Conservation (phyloP, 2,329 filamentous ascomycete species). For the Diaporthe batatas region DNA sequence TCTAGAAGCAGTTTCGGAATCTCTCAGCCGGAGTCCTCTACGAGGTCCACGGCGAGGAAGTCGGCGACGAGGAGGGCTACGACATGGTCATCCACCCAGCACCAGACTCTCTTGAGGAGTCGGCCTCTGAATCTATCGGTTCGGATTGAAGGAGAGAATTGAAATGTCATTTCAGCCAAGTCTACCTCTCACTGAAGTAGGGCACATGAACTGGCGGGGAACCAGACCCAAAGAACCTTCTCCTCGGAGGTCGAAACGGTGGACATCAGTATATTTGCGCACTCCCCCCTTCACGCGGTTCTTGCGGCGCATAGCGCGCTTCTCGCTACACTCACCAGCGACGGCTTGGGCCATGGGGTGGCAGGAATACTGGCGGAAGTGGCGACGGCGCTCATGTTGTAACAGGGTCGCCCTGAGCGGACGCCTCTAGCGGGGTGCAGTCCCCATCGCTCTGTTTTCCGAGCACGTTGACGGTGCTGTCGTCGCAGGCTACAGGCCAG, state of each 20-base stretch:
- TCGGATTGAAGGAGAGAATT: no score
- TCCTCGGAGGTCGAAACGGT: background rate
- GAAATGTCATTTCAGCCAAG: background rate
- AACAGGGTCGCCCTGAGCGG: background rate
- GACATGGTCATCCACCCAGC: background rate
- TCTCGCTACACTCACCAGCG: background rate
- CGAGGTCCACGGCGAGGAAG: background rate
- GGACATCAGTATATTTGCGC: background rate
- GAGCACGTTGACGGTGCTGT: conserved; percentile 54
- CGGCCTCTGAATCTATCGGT: no score
- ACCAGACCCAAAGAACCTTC: background rate
- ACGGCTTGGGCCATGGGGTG: background rate
- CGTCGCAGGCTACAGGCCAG: conserved; percentile 53
- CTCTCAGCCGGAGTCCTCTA: background rate
- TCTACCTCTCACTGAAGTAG: no score
- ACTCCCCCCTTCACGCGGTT: background rate
- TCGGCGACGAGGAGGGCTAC: background rate
- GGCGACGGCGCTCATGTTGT: background rate
- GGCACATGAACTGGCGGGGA: no score
- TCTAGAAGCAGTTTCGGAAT: background rate
- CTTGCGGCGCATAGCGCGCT: background rate
- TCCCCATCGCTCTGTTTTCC: conserved; percentile 45
- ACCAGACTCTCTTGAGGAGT: no score
- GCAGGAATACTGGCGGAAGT: no score
- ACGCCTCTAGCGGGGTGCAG: conserved; percentile 7